Evolutionary conservation across 495 filamentous ascomycete species (phyloP), one percentile per base, ranked within the genome.

Genomic region (Cladorrhinum samala): DNA sequence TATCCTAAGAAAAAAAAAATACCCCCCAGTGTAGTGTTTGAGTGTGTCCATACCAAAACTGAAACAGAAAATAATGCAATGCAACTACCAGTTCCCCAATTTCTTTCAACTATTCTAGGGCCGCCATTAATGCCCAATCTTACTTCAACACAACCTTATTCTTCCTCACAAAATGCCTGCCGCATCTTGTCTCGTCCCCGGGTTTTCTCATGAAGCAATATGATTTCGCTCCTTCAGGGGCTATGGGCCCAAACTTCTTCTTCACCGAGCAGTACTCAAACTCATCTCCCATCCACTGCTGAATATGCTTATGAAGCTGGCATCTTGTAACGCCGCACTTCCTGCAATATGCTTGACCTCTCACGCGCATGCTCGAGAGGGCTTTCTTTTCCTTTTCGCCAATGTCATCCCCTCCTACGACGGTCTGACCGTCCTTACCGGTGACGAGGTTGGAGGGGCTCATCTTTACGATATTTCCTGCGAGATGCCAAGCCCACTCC

Each of bases 401-500:
- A n/a, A n/a, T n/a, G n/a, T 53, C 5, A 50, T 9, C 18, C 46
- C 40, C 25, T 45, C 13, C 9, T 25, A 9, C 19, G 21, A n/a
- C n/a, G n/a, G n/a, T n/a, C n/a, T n/a, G n/a, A n/a, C n/a, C n/a
- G n/a, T n/a, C n/a, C n/a, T n/a, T n/a, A n/a, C n/a, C n/a, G n/a
- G n/a, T n/a, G n/a, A n/a, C n/a, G n/a, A n/a, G n/a, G n/a, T n/a
- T n/a, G n/a, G n/a, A n/a, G n/a, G n/a, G n/a, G n/a, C n/a, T n/a
- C n/a, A n/a, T n/a, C n/a, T n/a, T n/a, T n/a, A n/a, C 49, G 43
- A 72, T 60, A 9, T 62, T 68, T 1, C 69, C 74, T 5, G 76
- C 69, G 19, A 76, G 57, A 48, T 75, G 71, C 77, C 77, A 81
- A 30, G 75, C 76, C 66, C 75, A 76, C 57, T 81, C 77, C 49